phyloP scores from a whole-genome alignment of 106 monocot genomes.

The Allium fistulosum region DNA sequence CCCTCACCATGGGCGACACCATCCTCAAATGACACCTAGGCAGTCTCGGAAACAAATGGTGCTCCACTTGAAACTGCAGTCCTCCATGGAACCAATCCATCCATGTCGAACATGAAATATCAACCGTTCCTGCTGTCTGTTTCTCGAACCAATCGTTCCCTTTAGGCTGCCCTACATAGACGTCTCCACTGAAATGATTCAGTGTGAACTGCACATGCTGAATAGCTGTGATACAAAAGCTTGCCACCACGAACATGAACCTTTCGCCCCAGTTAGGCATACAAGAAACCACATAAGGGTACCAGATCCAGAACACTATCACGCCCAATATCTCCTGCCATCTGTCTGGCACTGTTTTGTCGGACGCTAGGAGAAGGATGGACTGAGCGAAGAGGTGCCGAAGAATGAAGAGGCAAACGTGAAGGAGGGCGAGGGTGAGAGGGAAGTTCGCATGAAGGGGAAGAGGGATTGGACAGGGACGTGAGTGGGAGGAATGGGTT shows the following conservation, averaged over 20 bases:
- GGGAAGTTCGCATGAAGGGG: no score
- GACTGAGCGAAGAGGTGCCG: constrained; percentile 57
- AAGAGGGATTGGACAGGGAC: no score
- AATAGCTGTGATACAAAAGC: constrained; percentile 35
- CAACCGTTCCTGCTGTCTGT: constrained; percentile 64
- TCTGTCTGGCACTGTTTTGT: constrained; percentile 9
- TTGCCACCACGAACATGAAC: constrained; percentile 31
- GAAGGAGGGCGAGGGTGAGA: no score
- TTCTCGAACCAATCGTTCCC: constrained; percentile 64
- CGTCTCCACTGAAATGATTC: constrained; percentile 39
- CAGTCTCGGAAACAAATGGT: constrained; percentile 53
- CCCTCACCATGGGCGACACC: constrained; percentile 35
- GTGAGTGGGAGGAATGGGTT: no score
- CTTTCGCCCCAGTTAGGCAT: constrained; percentile 48
- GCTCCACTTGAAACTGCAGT: constrained; percentile 62
- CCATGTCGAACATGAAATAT: constrained; percentile 54
- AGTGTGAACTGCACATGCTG: constrained; percentile 60
- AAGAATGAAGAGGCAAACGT: no score
- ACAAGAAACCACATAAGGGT: constrained; percentile 41
- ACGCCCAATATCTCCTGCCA: constrained; percentile 37
- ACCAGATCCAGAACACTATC: constrained; percentile 47
- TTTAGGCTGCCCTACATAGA: constrained; percentile 37
- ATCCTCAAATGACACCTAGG: constrained; percentile 37
- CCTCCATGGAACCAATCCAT: constrained; percentile 83
- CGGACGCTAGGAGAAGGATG: constrained; percentile 14